Percentiles rank a stretch among this genome's conserved stretches.
These are phyloP conservation scores for Ambrosia trifida DNA, from an alignment of 129 eudicot genomes.

Conservation along the genomic window DNA sequence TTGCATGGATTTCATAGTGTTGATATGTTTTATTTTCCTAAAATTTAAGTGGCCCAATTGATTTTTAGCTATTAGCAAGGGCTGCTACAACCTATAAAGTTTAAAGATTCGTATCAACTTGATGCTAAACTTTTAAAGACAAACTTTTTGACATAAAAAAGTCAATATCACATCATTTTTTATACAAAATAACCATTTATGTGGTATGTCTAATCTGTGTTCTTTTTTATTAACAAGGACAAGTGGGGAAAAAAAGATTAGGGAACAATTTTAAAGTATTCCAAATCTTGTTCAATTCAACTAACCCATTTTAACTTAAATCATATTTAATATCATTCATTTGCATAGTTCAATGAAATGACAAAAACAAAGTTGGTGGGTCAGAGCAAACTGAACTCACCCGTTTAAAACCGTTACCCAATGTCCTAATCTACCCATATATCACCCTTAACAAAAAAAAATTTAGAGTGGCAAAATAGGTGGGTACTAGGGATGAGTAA, in stretches of 20 bases:
- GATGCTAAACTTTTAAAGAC: not conserved
- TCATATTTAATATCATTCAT: not conserved
- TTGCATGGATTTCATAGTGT: too few species aligned
- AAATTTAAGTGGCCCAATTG: too few species aligned
- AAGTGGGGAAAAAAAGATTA: too few species aligned
- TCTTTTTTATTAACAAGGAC: too few species aligned
- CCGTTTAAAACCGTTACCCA: not conserved
- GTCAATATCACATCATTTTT: not conserved
- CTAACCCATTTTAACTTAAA: too few species aligned
- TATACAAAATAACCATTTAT: not conserved
- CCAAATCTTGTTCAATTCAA: too few species aligned
- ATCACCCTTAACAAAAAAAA: not conserved
- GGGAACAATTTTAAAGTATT: too few species aligned
- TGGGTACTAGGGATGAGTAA: too few species aligned
- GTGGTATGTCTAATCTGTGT: not conserved
- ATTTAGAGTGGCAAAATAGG: not conserved
- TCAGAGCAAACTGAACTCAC: not conserved
- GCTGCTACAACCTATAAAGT: not conserved
- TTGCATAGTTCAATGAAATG: not conserved
- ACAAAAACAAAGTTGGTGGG: not conserved
- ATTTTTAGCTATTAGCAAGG: too few species aligned
- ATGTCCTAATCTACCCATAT: not conserved
- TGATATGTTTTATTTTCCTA: too few species aligned
- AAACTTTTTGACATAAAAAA: not conserved
- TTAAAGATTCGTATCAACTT: not conserved